Evolutionary conservation across 768 basidiomycete species (phyloP).

Genomic region (Neoboletus brunneissimus): DNA sequence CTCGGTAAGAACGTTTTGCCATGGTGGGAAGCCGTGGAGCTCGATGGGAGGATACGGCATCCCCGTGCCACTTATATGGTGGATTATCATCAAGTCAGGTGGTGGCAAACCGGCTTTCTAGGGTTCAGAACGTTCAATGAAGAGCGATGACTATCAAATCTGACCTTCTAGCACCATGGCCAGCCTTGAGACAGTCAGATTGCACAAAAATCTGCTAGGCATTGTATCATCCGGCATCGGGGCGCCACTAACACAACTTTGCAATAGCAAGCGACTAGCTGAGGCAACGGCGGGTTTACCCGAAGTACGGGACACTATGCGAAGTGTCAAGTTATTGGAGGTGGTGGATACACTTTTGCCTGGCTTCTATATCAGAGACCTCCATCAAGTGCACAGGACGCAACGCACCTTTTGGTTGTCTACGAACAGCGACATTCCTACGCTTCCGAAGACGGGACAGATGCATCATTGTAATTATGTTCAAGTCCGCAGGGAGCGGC

Average conservation of each 20-base stretch:
- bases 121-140: slow-evolving; percentile 31
- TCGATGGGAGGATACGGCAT: slow-evolving; percentile 50
- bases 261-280: slow-evolving; percentile 47
- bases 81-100: slow-evolving; percentile 77
- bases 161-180: slow-evolving; percentile 59
- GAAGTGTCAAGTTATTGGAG: slow-evolving; percentile 41
- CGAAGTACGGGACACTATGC: slow-evolving; percentile 55
- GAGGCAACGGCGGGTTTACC: slow-evolving; percentile 65
- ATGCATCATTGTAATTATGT: slow-evolving; percentile 19
- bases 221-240: not conserved
- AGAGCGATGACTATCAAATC: slow-evolving; percentile 10
- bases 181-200: slow-evolving; percentile 45
- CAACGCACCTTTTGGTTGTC: slow-evolving; percentile 22
- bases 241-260: slow-evolving; percentile 10
- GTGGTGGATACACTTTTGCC: slow-evolving; percentile 11
- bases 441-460: slow-evolving; percentile 16
- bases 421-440: slow-evolving; percentile 28
- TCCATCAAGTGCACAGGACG: not conserved
- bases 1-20: slow-evolving; percentile 82
- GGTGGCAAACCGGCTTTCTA: slow-evolving; percentile 52
- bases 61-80: slow-evolving; percentile 45
- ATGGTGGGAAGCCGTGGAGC: slow-evolving; percentile 76
- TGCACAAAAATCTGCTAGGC: slow-evolving; percentile 20
- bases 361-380: slow-evolving; percentile 10
- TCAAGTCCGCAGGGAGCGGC: slow-evolving; percentile 8